phyloP scores from a whole-genome alignment of 345 rosid genomes.

The Eucalyptus paniculata region DNA sequence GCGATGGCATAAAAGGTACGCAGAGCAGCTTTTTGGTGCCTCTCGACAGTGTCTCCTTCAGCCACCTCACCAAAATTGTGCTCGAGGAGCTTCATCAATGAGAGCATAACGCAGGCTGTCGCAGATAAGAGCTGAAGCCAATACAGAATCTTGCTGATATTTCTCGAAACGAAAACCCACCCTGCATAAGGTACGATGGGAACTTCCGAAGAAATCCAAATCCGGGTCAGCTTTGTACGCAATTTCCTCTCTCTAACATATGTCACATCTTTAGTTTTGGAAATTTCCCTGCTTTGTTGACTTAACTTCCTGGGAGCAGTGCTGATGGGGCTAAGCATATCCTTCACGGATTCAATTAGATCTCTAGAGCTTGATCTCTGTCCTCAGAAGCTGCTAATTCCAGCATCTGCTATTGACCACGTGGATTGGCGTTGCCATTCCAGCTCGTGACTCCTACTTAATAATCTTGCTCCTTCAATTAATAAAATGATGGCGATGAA shows the following conservation, averaged over 20 bases:
- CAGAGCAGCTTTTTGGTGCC: constrained; percentile 49
- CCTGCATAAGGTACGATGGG: constrained; percentile 56
- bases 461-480: constrained; percentile 62
- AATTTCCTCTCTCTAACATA: not conserved
- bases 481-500: constrained; percentile 50
- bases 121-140: constrained; percentile 86
- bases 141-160: constrained; percentile 50
- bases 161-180: constrained; percentile 53
- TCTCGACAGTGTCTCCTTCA: constrained; percentile 50
- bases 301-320: not conserved
- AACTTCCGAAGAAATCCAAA: constrained; percentile 57
- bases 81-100: constrained; percentile 47
- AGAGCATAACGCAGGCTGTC: constrained; percentile 41
- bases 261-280: not conserved
- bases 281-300: constrained; percentile 2
- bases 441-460: constrained; percentile 72
- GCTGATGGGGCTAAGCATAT: not conserved
- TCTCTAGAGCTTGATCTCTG: constrained; percentile 28
- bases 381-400: constrained; percentile 49
- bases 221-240: constrained; percentile 10
- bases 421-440: constrained; percentile 86
- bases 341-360: constrained; percentile 5
- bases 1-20: constrained; percentile 62
- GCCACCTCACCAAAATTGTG: constrained; percentile 53
- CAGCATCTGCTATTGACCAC: constrained; percentile 57